Base-by-base conservation (phyloP, 2,329 filamentous ascomycete genomes). In the Coniosporium tulheliwenetii region DNA sequence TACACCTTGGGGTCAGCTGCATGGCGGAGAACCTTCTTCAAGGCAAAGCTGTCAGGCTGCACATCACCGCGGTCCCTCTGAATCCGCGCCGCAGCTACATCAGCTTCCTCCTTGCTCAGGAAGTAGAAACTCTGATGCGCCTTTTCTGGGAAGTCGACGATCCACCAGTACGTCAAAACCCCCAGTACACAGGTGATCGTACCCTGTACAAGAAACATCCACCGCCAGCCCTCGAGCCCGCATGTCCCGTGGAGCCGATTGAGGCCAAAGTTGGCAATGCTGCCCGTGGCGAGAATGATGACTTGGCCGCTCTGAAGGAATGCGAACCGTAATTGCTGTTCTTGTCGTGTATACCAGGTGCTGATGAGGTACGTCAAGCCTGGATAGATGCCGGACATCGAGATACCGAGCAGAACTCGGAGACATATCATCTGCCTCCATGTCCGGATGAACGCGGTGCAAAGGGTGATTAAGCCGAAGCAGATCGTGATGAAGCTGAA, bases 381-480 rank as follows among this genome's bases (percentile, higher is more conserved):
- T 2, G 69, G 69, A 40, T 71, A 73, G 34, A 72, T 62, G 10
- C 68, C 67, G 45, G 59, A 67, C 65, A 79, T 79, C 30, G 70
- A 66, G 26, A 80, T 74, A 31, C 79, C 79, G 2, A 83, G 67
- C 8, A 83, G 58, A 15, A 83, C 68, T 34, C 79, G 64, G 44
- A 83, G 56, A 0, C 67, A 75, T 42, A 83, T 78, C 77, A 84
- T 81, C 54, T 82, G 70, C 47, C 67, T 63, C 79, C 79, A 83
- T 10, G 67, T 76, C 30, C 67, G 67, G 33, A 83, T 71, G 48
- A 81, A 83, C 1, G 77, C 77, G 0, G 78, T 81, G 49, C 75
- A 75, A 46, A 82, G 61, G 2, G 78, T 83, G 49, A 84, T 72
- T 40, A 79, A 48, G 1, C 77, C 77, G 48, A 81, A 81, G 30